Percentiles rank a stretch among this genome's conserved stretches.
These are phyloP conservation scores for Schizothecium vesticola DNA, from an alignment of 495 filamentous ascomycete genomes.

Conservation along the genomic window DNA sequence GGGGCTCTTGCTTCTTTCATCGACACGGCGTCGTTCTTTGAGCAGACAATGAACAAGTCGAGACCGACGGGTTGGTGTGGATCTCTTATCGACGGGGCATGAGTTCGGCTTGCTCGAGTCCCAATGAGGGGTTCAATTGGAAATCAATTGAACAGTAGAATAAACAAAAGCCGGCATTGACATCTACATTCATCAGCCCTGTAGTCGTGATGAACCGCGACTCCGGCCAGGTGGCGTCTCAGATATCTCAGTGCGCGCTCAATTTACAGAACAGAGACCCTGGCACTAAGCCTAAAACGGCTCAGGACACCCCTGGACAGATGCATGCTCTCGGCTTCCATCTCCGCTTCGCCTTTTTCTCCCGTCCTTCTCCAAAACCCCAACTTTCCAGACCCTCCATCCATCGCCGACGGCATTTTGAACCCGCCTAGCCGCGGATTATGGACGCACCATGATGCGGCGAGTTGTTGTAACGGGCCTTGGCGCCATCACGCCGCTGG, in stretches of 20 bases:
- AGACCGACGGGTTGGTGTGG: neutral
- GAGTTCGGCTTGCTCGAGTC: neutral
- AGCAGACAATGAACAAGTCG: neutral
- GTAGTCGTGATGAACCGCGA: neutral
- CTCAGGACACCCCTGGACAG: neutral
- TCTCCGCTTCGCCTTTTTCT: neutral
- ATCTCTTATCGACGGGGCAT: neutral
- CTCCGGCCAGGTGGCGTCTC: conserved; percentile 10
- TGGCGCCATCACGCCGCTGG: conserved; percentile 86
- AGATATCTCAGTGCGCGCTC: neutral
- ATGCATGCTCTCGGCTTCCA: neutral
- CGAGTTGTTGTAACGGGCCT: conserved; percentile 93
- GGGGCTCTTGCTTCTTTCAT: neutral
- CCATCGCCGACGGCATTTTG: neutral
- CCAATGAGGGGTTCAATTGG: neutral
- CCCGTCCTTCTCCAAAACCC: neutral
- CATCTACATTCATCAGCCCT: neutral
- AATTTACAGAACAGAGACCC: neutral
- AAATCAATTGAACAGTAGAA: neutral
- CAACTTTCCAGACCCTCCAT: neutral
- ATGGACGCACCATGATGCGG: conserved; percentile 55
- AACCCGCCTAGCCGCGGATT: neutral
- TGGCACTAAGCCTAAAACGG: neutral
- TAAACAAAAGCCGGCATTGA: neutral
- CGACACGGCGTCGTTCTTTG: neutral